Base-by-base conservation (phyloP, 192 early-diverging fungal species). In the Dimargaris verticillata region DNA sequence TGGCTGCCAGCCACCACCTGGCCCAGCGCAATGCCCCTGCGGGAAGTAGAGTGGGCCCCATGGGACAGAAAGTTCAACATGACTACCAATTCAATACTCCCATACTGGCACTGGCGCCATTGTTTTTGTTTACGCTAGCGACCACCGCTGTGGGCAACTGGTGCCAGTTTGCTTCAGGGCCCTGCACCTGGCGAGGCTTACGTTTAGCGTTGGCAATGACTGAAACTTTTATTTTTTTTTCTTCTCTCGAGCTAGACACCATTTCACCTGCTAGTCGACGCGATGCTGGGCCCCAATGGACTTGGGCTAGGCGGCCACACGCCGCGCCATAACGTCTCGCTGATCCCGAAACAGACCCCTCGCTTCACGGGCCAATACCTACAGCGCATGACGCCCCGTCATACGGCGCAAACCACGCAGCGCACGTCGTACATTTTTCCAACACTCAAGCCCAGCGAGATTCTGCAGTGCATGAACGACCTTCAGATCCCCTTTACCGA, bases 381-480 rank as follows among this genome's bases (percentile, higher is more conserved):
- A 17, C 11, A 17, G 44, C 11, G 44, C 17, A 45, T 54, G 20
- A 54, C 53, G n/a, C 53, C 53, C 53, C 53, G 53, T 25, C 53
- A 54, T 25, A 28, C 15, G 13, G 20, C 22, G 15, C 22, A 20
- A 26, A 54, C 13, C 28, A 20, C 17, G n/a, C n/a, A 54, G 26
- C 53, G 20, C n/a, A 14, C 28, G 22, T 15, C n/a, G 4, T 58
- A 42, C 41, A 58, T 70, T 29, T 92, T 84, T 64, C 90, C 90
- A 5, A 72, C 77, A 18, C 80, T 90, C 48, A 83, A 81, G 70
- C 75, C 77, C 11, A 66, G 75, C 38, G 87, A 88, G 44, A 85
- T 92, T 25, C 76, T 91, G 38, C 69, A 75, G 25, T 86, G 84
- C 65, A 79, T 91, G 80, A 50, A 70, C n/a, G 87, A 92, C 62